Evolutionary conservation across 768 basidiomycete genomes (phyloP), one percentile per base, ranked within the genome.

Genomic region (Rubroboletus satanas): DNA sequence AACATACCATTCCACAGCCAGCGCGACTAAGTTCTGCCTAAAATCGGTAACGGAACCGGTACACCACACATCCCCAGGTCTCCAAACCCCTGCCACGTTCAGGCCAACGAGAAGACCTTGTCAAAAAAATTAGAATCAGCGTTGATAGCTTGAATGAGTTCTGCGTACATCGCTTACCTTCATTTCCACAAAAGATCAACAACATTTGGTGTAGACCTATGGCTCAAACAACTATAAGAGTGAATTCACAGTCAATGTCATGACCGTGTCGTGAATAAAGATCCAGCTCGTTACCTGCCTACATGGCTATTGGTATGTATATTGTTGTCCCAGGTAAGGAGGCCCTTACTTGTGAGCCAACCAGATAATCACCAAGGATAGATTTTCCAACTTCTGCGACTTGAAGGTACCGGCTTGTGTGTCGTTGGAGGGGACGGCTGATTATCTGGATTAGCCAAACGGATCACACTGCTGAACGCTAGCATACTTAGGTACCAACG

Each of bases 251-350:
- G 21, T 21, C 21, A 21, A 21, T 74, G n/a, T n/a, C n/a, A n/a
- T n/a, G 74, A 12, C 70, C 66, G 57, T 76, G 75, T 35, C 71
- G 73, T 10, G 75, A 71, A 59, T 85, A 92, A 58, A 90, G 78
- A 73, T 93, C 89, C 15, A 88, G 89, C 70, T 91, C 89, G 65
- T 91, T 90, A 3, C 84, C 88, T 1, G 83, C 79, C 65, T 88
- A 84, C 8, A 33, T 26, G 23, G 47, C 1, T 29, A 33, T 31
- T 7, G 15, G 46, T 42, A 42, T 35, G 35, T 21, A 39, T 12
- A 12, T 39, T 14, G 23, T 9, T 23, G 21, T 17, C 35, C 17
- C 12, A 26, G 11, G 21, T 21, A 17, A 7, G 28, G 31, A 21
- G 26, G 31, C n/a, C 17, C 61, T 26, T 23, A 55, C 61, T 50